These are phyloP conservation scores for Linum tenue DNA, from an alignment of 345 rosid species.

Conservation along the genomic window DNA sequence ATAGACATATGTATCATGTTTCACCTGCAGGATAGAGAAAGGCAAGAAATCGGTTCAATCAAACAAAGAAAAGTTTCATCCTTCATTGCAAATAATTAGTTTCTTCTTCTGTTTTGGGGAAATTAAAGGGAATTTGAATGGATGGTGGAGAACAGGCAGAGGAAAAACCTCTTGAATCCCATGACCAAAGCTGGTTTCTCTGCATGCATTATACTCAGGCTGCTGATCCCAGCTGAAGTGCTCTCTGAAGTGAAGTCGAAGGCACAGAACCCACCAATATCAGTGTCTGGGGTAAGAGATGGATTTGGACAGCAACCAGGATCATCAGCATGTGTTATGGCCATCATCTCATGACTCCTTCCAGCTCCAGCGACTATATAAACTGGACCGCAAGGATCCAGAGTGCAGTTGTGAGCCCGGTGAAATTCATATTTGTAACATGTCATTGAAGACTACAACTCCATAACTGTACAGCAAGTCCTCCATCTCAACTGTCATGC, in stretches of 20 bases:
- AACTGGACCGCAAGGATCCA: no score
- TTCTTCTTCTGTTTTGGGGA: not conserved
- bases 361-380: slow-evolving; percentile 92
- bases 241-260: slow-evolving; percentile 62
- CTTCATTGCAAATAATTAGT: not conserved
- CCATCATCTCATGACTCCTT: slow-evolving; percentile 58
- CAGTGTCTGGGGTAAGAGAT: slow-evolving; percentile 38
- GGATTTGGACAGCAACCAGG: slow-evolving; percentile 71
- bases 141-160: not conserved
- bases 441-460: no score
- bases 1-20: slow-evolving; percentile 70
- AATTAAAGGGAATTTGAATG: not conserved
- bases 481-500: no score
- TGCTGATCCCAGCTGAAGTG: slow-evolving; percentile 63
- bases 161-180: slow-evolving; percentile 78
- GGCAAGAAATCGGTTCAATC: no score
- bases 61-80: not conserved
- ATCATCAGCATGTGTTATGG: slow-evolving; percentile 64
- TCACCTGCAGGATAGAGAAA: slow-evolving; percentile 35
- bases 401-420: no score
- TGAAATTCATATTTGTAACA: no score
- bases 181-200: slow-evolving; percentile 95
- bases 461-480: no score
- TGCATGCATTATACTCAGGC: slow-evolving; percentile 81
- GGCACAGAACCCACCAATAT: slow-evolving; percentile 61